Conservation (phyloP, 208 protist genomes). For the Phytomonas francai region DNA sequence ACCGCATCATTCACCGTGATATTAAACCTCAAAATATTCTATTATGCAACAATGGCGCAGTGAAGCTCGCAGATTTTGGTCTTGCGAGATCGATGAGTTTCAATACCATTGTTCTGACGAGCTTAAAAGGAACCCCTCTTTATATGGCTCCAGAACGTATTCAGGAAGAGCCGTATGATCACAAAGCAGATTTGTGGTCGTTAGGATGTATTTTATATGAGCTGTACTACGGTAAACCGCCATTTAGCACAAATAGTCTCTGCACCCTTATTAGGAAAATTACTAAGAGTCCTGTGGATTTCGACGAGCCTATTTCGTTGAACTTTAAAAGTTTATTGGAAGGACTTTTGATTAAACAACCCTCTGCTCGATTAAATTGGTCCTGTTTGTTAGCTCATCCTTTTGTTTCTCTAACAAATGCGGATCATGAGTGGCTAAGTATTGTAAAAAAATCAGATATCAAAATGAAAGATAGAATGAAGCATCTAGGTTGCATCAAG, state of each 20-base stretch:
- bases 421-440: constrained; percentile 57
- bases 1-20: constrained; percentile 96
- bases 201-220: constrained; percentile 98
- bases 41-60: constrained; percentile 86
- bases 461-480: constrained; percentile 75
- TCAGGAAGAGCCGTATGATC: constrained; percentile 92
- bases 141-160: constrained; percentile 97
- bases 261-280: constrained; percentile 95
- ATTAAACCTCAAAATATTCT: constrained; percentile 96
- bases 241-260: constrained; percentile 96
- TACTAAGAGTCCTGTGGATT: constrained; percentile 85
- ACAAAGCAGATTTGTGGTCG: constrained; percentile 96
- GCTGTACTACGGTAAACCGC: constrained; percentile 92
- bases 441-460: constrained; percentile 62
- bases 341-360: constrained; percentile 92
- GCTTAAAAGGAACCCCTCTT: constrained; percentile 94
- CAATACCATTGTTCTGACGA: constrained; percentile 93
- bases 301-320: constrained; percentile 82
- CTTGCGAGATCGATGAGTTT: constrained; percentile 95
- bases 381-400: constrained; percentile 81
- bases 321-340: constrained; percentile 90
- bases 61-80: constrained; percentile 98
- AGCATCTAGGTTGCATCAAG: constrained; percentile 56
- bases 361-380: constrained; percentile 89
- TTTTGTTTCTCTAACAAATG: constrained; percentile 74